Evolutionary conservation across 176 grass and related monocot species (phyloP).

Genomic region (Triticum timopheevii): DNA sequence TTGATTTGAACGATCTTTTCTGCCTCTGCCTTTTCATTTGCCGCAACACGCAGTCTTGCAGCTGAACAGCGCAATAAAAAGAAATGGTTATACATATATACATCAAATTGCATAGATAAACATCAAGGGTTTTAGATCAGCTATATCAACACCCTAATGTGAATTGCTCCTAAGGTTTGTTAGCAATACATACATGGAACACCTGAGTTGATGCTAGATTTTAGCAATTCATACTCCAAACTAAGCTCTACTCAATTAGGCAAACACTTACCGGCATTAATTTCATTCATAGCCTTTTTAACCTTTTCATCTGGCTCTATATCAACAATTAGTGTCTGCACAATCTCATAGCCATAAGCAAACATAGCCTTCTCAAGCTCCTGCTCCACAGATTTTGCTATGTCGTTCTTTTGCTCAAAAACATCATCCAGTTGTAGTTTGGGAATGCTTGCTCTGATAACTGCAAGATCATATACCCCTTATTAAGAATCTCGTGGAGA

Average conservation of each 20-base stretch:
- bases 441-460: slow-evolving; percentile 44
- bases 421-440: slow-evolving; percentile 41
- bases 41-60: slow-evolving; percentile 42
- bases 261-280: slow-evolving; percentile 37
- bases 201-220: not conserved
- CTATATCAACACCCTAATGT: not conserved
- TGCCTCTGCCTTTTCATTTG: slow-evolving; percentile 54
- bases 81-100: slow-evolving; percentile 2
- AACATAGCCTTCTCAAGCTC: slow-evolving; percentile 50
- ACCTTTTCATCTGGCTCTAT: slow-evolving; percentile 51
- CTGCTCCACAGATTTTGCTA: slow-evolving; percentile 44
- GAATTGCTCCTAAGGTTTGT: not conserved
- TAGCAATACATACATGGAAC: not conserved
- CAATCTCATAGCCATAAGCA: slow-evolving; percentile 51
- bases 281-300: slow-evolving; percentile 56
- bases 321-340: slow-evolving; percentile 54
- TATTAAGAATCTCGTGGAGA: not conserved
- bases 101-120: not conserved
- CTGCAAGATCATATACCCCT: slow-evolving; percentile 6
- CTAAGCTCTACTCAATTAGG: not conserved
- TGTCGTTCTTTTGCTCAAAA: slow-evolving; percentile 53
- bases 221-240: slow-evolving; percentile 4
- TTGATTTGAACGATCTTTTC: slow-evolving; percentile 56
- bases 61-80: slow-evolving; percentile 24
- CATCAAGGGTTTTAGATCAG: not conserved